Evolutionary conservation across 139 green algal species (phyloP).

Genomic region (Coelastrella sp.): DNA sequence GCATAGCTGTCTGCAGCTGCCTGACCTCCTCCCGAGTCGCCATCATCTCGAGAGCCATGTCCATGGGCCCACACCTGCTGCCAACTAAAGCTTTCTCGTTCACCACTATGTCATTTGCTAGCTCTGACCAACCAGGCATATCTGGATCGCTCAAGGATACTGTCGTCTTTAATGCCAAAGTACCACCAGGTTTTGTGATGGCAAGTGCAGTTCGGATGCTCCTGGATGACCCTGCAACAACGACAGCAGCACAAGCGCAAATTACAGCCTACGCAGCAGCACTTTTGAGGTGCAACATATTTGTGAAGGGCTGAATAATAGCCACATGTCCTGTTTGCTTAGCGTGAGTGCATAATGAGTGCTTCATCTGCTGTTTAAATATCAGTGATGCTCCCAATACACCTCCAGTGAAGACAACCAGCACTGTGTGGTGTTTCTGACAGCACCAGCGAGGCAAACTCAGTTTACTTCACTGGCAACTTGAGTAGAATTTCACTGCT

Average conservation of each 20-base stretch:
- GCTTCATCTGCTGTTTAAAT: too few relatives aligned
- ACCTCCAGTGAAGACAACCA: too few relatives aligned
- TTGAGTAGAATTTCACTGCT: too few relatives aligned
- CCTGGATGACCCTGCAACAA: conserved; percentile 52
- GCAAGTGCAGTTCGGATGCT: conserved; percentile 62
- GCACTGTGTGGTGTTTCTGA: too few relatives aligned
- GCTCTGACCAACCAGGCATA: conserved; percentile 61
- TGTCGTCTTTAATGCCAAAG: conserved; percentile 80
- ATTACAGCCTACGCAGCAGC: background rate
- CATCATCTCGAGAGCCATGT: conserved; percentile 64
- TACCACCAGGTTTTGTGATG: conserved; percentile 66
- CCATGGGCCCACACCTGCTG: conserved; percentile 75
- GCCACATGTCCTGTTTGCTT: background rate
- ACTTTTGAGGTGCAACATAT: background rate
- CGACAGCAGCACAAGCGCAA: conserved; percentile 3
- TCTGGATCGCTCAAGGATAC: conserved; percentile 51
- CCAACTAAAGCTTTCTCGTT: conserved; percentile 67
- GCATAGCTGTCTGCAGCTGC: conserved; percentile 63
- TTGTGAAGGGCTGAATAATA: too few relatives aligned
- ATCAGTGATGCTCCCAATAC: too few relatives aligned
- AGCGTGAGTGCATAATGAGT: too few relatives aligned
- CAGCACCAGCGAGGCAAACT: too few relatives aligned
- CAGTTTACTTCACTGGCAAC: too few relatives aligned
- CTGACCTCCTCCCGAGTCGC: conserved; percentile 43
- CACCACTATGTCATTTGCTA: conserved; percentile 82